Percentiles rank a stretch among this genome's conserved stretches.
Evolutionary conservation across 805 yeast species (phyloP).

Genomic region (Candida sakaeoensis): DNA sequence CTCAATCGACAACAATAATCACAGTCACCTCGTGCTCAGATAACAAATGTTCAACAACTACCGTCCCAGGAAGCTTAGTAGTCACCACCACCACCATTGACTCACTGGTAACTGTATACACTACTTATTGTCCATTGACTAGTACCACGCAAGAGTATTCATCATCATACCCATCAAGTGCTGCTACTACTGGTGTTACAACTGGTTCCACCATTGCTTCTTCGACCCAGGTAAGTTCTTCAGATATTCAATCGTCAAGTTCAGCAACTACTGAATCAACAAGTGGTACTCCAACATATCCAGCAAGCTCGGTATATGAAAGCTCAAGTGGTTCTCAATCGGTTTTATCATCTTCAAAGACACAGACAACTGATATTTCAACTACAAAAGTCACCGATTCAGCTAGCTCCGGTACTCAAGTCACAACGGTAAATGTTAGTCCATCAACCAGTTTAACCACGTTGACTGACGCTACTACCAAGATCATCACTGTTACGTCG

Average conservation of each 20-base stretch:
- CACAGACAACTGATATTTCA: too few relatives aligned
- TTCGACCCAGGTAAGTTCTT: too few relatives aligned
- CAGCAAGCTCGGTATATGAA: too few relatives aligned
- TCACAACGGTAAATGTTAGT: too few relatives aligned
- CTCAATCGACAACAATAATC: constrained; percentile 24
- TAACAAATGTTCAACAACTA: constrained; percentile 27
- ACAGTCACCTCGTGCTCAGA: constrained; percentile 35
- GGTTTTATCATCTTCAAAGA: too few relatives aligned
- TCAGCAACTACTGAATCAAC: too few relatives aligned
- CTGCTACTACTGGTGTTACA: too few relatives aligned
- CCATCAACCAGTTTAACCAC: constrained; percentile 11
- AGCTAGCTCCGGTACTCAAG: too few relatives aligned
- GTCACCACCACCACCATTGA: constrained; percentile 24
- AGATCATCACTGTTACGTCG: constrained; percentile 11
- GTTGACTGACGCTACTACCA: constrained; percentile 17
- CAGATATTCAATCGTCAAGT: neutral
- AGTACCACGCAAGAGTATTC: constrained; percentile 12
- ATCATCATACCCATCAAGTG: constrained; percentile 14
- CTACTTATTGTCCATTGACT: constrained; percentile 33
- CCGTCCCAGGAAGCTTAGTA: constrained; percentile 24
- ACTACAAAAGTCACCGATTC: too few relatives aligned
- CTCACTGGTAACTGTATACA: constrained; percentile 25
- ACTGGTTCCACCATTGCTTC: too few relatives aligned
- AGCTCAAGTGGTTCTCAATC: too few relatives aligned
- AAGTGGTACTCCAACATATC: too few relatives aligned